Conservation (phyloP, 2,329 filamentous ascomycete species). For the Hypoxylon sp. region DNA sequence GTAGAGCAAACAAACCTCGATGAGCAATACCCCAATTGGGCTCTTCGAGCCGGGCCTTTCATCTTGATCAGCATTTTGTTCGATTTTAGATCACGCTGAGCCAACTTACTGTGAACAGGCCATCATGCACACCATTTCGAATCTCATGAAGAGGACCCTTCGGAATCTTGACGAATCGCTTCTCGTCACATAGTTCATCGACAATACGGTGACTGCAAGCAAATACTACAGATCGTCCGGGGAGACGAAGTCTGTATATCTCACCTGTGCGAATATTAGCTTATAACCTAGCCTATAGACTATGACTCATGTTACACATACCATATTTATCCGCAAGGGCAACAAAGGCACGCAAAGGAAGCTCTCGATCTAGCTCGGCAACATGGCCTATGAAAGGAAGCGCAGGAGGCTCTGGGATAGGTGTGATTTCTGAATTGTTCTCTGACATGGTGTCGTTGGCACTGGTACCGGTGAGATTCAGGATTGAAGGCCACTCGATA, state of each 20-base stretch:
- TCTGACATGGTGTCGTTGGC: slow-evolving; percentile 26
- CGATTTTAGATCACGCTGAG: slow-evolving; percentile 38
- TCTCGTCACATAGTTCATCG: slow-evolving; percentile 72
- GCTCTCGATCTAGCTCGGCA: slow-evolving; percentile 67
- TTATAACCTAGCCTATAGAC: slow-evolving; percentile 11
- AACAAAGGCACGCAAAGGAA: slow-evolving; percentile 62
- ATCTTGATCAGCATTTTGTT: slow-evolving; percentile 6
- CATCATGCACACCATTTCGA: slow-evolving; percentile 68
- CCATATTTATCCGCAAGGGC: slow-evolving; percentile 72
- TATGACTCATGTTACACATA: slow-evolving; percentile 43
- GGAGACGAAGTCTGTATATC: slow-evolving; percentile 66
- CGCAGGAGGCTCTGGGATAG: slow-evolving; percentile 70
- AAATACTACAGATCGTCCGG: slow-evolving; percentile 58
- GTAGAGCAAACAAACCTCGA: slow-evolving; percentile 30
- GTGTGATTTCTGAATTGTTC: slow-evolving; percentile 45
- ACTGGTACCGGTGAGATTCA: slow-evolving; percentile 9
- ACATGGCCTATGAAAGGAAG: slow-evolving; percentile 73
- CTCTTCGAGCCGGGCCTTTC: slow-evolving; percentile 55
- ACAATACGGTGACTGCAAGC: slow-evolving; percentile 64
- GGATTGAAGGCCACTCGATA: slow-evolving; percentile 32
- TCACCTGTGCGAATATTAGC: slow-evolving; percentile 54
- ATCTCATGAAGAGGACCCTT: slow-evolving; percentile 61
- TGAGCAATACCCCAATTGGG: slow-evolving; percentile 66
- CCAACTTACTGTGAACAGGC: slow-evolving; percentile 68
- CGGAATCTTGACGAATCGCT: slow-evolving; percentile 69